phyloP scores from a whole-genome alignment of 202 grass and related monocot genomes.

The Carex arenaria region DNA sequence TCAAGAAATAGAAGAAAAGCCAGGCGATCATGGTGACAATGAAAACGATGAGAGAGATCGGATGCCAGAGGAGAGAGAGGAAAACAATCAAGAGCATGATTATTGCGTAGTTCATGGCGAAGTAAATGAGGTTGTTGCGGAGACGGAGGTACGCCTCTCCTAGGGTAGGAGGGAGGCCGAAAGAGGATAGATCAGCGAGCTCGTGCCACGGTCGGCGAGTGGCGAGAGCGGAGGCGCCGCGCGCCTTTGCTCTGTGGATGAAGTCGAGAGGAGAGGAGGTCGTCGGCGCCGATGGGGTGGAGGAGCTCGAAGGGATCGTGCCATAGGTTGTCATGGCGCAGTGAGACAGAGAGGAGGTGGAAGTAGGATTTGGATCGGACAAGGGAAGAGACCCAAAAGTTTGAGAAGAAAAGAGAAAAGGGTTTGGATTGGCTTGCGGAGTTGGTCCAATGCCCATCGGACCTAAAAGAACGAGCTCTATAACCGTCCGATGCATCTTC shows the following conservation, averaged over 20 bases:
- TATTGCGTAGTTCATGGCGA: conserved; percentile 99
- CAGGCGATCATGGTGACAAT: conserved; percentile 51
- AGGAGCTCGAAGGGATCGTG: conserved; percentile 72
- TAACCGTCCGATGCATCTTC: too few relatives aligned
- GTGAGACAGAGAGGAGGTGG: background rate
- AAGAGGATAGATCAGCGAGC: conserved; percentile 39
- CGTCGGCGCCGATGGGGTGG: conserved; percentile 2
- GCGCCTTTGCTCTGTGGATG: conserved; percentile 89
- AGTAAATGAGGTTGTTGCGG: conserved; percentile 66
- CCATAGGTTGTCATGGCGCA: conserved; percentile 70
- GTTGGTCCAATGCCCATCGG: too few relatives aligned
- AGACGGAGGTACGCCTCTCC: conserved; percentile 80
- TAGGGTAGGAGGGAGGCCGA: conserved; percentile 55
- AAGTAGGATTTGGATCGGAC: conserved; percentile 27
- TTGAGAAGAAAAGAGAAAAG: background rate
- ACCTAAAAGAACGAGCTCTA: too few relatives aligned
- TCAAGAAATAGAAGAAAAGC: conserved; percentile 89
- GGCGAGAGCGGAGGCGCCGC: conserved; percentile 62
- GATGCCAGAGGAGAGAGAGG: conserved; percentile 87
- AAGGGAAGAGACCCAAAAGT: background rate
- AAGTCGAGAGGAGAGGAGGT: conserved; percentile 54
- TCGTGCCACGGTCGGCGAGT: conserved; percentile 86
- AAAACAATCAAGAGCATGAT: conserved; percentile 77
- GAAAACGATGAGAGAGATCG: conserved; percentile 86
- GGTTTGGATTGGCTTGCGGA: background rate